Evolutionary conservation across 768 basidiomycete genomes (phyloP).

Genomic region (Hericium coralloides): DNA sequence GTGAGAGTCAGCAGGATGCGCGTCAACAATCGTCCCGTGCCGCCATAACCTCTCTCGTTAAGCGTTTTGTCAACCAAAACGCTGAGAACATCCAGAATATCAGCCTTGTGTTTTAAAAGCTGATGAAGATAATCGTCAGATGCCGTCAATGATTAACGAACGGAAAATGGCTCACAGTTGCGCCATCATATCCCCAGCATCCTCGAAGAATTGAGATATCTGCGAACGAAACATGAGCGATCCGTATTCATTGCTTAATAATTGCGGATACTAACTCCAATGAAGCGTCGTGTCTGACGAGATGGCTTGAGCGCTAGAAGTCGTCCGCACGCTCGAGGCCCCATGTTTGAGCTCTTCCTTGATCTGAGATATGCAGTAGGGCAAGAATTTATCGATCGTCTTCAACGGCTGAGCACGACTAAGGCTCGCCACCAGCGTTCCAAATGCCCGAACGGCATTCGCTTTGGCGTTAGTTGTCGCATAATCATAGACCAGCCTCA

Average conservation of each 20-base stretch:
- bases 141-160: neutral
- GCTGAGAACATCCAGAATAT: conserved; percentile 52
- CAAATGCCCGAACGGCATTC: conserved; percentile 86
- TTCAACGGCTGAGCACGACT: conserved; percentile 70
- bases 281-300: conserved; percentile 86
- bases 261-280: conserved; percentile 57
- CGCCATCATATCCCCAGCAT: conserved; percentile 67
- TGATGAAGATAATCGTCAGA: conserved; percentile 1
- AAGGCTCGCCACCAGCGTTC: conserved; percentile 78
- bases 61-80: conserved; percentile 73
- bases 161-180: conserved; percentile 31
- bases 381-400: conserved; percentile 73
- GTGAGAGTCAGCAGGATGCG: conserved; percentile 69
- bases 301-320: conserved; percentile 61
- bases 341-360: conserved; percentile 83
- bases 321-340: conserved; percentile 79
- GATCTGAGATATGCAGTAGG: conserved; percentile 68
- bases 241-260: neutral
- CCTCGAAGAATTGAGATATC: conserved; percentile 80
- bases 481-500: conserved; percentile 81
- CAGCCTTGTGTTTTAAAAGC: conserved; percentile 62
- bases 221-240: conserved; percentile 18
- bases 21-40: conserved; percentile 69
- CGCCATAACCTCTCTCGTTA: conserved; percentile 82
- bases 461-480: conserved; percentile 84